Evolutionary conservation across 441 rosid species (phyloP).

Genomic region (Euphorbia schlechtendalii): DNA sequence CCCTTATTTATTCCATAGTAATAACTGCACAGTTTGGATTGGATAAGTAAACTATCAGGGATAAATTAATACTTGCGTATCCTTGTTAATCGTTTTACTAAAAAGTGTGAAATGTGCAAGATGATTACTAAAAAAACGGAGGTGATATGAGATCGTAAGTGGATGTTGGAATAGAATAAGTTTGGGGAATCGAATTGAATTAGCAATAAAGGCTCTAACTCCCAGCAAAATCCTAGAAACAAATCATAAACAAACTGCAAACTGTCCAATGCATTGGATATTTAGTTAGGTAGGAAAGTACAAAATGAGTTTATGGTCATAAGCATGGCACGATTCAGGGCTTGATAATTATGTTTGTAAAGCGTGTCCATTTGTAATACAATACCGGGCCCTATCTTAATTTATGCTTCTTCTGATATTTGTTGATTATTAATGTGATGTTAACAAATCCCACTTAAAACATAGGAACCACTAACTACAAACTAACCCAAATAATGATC

Average conservation of each 20-base stretch:
- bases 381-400: background rate
- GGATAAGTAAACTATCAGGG: too few relatives aligned
- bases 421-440: background rate
- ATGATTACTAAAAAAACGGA: too few relatives aligned
- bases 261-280: background rate
- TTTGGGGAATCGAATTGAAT: background rate
- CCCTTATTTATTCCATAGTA: too few relatives aligned
- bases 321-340: background rate
- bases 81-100: too few relatives aligned
- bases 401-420: background rate
- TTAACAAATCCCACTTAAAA: background rate
- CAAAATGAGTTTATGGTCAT: background rate
- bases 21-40: too few relatives aligned
- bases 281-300: background rate
- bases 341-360: background rate
- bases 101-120: too few relatives aligned
- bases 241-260: background rate
- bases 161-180: background rate
- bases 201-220: background rate
- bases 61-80: too few relatives aligned
- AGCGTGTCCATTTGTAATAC: background rate
- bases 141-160: background rate
- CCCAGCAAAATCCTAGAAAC: background rate
- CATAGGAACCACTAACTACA: background rate
- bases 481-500: slow-evolving; percentile 1